These are phyloP conservation scores for Pichia eremophila DNA, from an alignment of 805 yeast species.

Conservation along the genomic window DNA sequence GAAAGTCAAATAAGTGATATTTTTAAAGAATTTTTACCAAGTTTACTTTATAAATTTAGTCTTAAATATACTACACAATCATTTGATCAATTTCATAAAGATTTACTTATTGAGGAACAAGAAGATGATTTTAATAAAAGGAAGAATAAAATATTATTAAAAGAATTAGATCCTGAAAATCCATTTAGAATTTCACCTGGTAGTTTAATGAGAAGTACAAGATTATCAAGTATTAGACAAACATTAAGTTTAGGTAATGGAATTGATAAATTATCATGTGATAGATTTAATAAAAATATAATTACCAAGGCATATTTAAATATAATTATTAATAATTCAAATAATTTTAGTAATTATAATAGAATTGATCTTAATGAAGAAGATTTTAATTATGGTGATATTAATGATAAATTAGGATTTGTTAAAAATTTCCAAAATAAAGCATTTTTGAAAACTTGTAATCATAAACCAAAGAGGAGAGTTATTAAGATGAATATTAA, in stretches of 20 bases:
- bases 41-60: conserved; percentile 66
- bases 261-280: conserved; percentile 21
- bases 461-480: conserved; percentile 24
- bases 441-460: conserved; percentile 28
- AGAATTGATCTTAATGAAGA: conserved; percentile 27
- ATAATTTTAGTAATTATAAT: conserved; percentile 17
- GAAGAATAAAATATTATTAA: conserved; percentile 33
- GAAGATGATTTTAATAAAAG: conserved; percentile 21
- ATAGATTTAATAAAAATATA: conserved; percentile 24
- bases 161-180: conserved; percentile 43
- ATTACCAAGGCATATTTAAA: conserved; percentile 27
- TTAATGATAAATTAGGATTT: conserved; percentile 30
- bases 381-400: conserved; percentile 20
- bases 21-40: conserved; percentile 77
- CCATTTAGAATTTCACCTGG: conserved; percentile 55
- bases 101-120: conserved; percentile 24
- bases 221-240: conserved; percentile 66
- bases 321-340: conserved; percentile 18
- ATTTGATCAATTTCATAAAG: conserved; percentile 29
- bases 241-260: conserved; percentile 57
- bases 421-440: conserved; percentile 39
- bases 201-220: conserved; percentile 55
- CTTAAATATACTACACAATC: conserved; percentile 47
- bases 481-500: conserved; percentile 16
- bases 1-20: conserved; percentile 72